Evolutionary conservation across 106 monocot genomes (phyloP), one percentile per base, ranked within the genome.

Genomic region (Phalaenopsis aphrodite): DNA sequence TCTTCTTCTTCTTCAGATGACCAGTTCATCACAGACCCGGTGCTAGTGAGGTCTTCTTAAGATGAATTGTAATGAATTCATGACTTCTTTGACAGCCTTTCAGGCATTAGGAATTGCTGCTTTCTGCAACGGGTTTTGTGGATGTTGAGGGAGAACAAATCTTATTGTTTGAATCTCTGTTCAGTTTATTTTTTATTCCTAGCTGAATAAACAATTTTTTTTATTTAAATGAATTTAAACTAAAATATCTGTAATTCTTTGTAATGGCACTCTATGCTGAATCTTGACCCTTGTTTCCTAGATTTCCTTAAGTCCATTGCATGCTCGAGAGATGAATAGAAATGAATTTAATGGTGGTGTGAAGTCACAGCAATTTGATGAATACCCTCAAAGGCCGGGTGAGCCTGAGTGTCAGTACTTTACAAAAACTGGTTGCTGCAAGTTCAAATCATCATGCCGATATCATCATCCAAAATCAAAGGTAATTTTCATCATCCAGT

Each of bases 401-500:
- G 61, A 61, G 21, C 61, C 61, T 6, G n/a, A 61, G 21, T 61
- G 61, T 8, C 61, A 61, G 61, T 61, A 61, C 21, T 61, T 61
- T 21, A 61, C 21, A 21, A 61, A 61, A 61, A 61, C 61, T 61
- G 61, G 61, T 7, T 61, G 21, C 61, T 61, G 61, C 12, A 57
- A 57, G 57, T 61, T 61, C 61, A 61, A 61, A 21, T 61, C 21
- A 21, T 19, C 61, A 61, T 61, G 61, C 61, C 3, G 5, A 61
- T 61, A 61, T 61, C 61, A 61, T 61, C 61, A 61, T 61, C 61
- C 61, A 61, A 61, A 61, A 61, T 61, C 61, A 61, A 61, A 61
- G n/a, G 21, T 61, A 5, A 6, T 19, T 61, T n/a, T 61, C 61
- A 2, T 83, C 83, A 88, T 83, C 89, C 85, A 72, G 85, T 89